Conservation (phyloP, 164 flowering plant genomes). For the Macadamia integrifolia region DNA sequence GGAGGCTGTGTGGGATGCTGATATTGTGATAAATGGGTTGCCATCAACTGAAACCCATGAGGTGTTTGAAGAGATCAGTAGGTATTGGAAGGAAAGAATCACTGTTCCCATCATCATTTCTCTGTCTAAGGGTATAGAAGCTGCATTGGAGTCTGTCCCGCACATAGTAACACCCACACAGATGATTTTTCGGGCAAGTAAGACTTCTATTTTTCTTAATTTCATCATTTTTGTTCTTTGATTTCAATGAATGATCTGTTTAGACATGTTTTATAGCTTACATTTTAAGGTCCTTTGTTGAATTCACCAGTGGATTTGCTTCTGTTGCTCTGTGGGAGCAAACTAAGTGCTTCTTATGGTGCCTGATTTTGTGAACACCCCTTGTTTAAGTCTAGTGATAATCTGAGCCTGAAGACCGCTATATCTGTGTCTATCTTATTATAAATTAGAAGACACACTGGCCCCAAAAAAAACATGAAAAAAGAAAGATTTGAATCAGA, state of each 20-base stretch:
- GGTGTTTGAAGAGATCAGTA: conserved; percentile 74
- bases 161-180: conserved; percentile 82
- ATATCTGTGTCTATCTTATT: too few species aligned
- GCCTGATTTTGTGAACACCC: too few species aligned
- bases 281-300: too few species aligned
- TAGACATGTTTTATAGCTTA: background rate
- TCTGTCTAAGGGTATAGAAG: conserved; percentile 89
- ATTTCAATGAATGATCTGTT: background rate
- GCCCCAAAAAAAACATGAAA: too few species aligned
- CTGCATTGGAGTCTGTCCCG: conserved; percentile 67
- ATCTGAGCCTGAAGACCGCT: too few species aligned
- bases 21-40: conserved; percentile 81
- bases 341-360: too few species aligned
- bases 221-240: background rate
- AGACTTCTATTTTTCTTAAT: conserved; percentile 15
- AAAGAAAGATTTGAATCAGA: too few species aligned
- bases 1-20: conserved; percentile 92
- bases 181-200: conserved; percentile 83
- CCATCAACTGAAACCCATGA: conserved; percentile 83
- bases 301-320: too few species aligned
- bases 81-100: conserved; percentile 83
- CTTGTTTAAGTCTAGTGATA: too few species aligned
- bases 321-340: too few species aligned
- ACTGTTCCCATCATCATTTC: conserved; percentile 69
- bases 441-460: too few species aligned